Conservation (phyloP, 192 early-diverging fungal species). For the Phlyctochytrium planicorne region DNA sequence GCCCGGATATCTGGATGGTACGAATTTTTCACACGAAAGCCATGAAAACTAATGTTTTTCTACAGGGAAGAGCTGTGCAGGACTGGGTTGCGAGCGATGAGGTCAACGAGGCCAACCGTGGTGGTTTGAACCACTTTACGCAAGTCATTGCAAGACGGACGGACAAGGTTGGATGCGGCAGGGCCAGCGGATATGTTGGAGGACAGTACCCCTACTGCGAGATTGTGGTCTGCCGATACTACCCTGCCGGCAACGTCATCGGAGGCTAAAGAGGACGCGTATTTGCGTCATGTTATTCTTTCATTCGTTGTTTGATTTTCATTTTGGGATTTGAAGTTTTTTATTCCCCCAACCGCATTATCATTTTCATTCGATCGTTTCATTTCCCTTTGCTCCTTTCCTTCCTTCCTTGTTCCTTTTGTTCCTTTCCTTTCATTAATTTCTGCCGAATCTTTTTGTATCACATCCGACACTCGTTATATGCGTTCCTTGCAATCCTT, state of each 20-base stretch:
- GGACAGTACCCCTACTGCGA: not conserved
- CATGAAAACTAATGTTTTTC: too few species aligned
- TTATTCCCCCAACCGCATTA: not conserved
- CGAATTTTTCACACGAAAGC: not conserved
- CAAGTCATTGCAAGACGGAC: not conserved
- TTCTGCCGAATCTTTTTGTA: not conserved
- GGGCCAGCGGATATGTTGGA: not conserved
- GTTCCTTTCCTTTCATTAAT: conserved; percentile 1
- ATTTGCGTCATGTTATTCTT: not conserved
- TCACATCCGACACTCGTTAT: not conserved
- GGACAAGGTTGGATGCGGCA: not conserved
- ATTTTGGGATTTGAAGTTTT: too few species aligned
- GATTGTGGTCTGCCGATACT: conserved; percentile 1
- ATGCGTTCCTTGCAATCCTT: not conserved
- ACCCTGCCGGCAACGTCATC: not conserved
- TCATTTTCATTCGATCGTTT: not conserved
- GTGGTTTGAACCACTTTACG: conserved; percentile 3
- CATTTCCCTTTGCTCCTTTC: too few species aligned
- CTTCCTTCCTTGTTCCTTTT: too few species aligned
- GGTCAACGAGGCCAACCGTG: not conserved
- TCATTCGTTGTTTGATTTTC: conserved; percentile 1
- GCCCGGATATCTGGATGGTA: too few species aligned
- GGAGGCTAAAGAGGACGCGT: not conserved
- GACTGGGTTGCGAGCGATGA: not conserved
- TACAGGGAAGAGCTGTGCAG: not conserved